A percentile compares a stretch with the other conserved stretches of the same genome.
phyloP scores from a whole-genome alignment of 2,329 filamentous ascomycete species.

The Clarireedia homoeocarpa region DNA sequence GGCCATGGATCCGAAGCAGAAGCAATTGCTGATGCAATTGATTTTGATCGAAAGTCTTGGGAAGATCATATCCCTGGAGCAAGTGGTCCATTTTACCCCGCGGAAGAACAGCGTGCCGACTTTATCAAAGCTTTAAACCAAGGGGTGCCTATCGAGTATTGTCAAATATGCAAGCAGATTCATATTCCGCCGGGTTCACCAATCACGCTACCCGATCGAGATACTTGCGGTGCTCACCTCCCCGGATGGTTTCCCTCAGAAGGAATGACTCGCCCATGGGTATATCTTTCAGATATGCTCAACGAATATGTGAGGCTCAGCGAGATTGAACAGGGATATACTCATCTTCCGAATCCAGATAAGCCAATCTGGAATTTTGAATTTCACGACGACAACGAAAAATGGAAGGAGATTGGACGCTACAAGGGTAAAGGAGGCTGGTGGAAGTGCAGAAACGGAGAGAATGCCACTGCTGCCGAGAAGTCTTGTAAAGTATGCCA shows the following conservation, averaged over 20 bases:
- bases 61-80: background rate
- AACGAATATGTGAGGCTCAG: constrained; percentile 14
- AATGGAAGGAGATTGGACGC: constrained; percentile 19
- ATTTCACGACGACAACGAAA: constrained; percentile 18
- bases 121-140: constrained; percentile 11
- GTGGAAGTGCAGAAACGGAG: constrained; percentile 23
- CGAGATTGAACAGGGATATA: constrained; percentile 13
- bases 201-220: constrained; percentile 19
- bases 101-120: constrained; percentile 6
- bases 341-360: constrained; percentile 1
- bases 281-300: constrained; percentile 12
- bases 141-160: constrained; percentile 14
- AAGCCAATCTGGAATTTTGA: constrained; percentile 17
- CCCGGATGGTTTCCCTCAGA: constrained; percentile 26
- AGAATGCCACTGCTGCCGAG: constrained; percentile 15
- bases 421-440: constrained; percentile 16
- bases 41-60: constrained; percentile 6
- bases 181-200: constrained; percentile 23
- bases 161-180: constrained; percentile 19
- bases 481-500: constrained; percentile 13
- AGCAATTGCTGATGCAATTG: constrained; percentile 1
- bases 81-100: constrained; percentile 3
- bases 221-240: constrained; percentile 21
- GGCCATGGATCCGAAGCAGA: background rate
- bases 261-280: constrained; percentile 15